Conservation (phyloP, 805 yeast genomes). For the Zygotorulaspora florentina region DNA sequence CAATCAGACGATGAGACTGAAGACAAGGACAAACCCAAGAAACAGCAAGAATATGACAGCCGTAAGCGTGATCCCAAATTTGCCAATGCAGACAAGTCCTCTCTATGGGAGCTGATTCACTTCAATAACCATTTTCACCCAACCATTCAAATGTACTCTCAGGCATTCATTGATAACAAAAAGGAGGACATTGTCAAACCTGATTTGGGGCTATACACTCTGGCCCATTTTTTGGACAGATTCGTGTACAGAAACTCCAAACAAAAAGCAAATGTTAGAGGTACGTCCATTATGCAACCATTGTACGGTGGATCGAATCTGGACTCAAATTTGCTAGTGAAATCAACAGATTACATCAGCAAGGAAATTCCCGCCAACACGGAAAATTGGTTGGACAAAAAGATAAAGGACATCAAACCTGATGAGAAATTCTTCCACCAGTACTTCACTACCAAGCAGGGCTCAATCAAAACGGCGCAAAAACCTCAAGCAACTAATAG, state of each 20-base stretch:
- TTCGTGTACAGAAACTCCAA: constrained; percentile 93
- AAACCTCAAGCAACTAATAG: constrained; percentile 35
- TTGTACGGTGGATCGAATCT: constrained; percentile 68
- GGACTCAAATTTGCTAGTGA: constrained; percentile 64
- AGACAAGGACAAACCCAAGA: constrained; percentile 29
- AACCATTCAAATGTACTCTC: constrained; percentile 77
- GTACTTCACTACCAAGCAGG: constrained; percentile 65
- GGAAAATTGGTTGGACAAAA: constrained; percentile 73
- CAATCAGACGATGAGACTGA: constrained; percentile 46
- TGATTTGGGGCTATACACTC: constrained; percentile 81
- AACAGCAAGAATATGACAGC: constrained; percentile 57
- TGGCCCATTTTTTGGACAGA: constrained; percentile 88
- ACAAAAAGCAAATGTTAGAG: constrained; percentile 67
- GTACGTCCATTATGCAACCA: constrained; percentile 96
- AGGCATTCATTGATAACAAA: constrained; percentile 49
- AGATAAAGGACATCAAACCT: constrained; percentile 64
- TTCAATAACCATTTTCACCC: constrained; percentile 88
- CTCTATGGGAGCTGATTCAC: constrained; percentile 81
- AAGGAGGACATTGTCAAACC: constrained; percentile 58
- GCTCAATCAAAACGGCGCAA: constrained; percentile 32
- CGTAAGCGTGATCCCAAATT: constrained; percentile 88
- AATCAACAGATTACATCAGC: constrained; percentile 44
- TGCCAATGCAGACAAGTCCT: constrained; percentile 78
- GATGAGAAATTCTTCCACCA: constrained; percentile 87
- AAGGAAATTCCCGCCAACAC: constrained; percentile 64